Base-by-base conservation (phyloP, 345 rosid species). In the Lumnitzera racemosa region DNA sequence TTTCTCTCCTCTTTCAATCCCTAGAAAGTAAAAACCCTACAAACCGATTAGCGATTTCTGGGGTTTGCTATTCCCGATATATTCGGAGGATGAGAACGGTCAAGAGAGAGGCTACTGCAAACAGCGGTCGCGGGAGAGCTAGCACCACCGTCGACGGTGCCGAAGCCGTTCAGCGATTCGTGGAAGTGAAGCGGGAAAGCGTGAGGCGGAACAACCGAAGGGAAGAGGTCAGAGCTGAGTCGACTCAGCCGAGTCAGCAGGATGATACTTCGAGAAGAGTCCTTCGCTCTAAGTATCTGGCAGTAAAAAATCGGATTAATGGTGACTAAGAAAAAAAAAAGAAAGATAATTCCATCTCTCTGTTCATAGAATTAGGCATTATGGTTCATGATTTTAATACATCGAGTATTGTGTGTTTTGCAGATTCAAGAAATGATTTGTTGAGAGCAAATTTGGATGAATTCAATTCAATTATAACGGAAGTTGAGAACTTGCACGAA, bases 381-480 rank as follows among this genome's bases (percentile, higher is more conserved):
- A 27, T 2, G 31, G 31, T 27, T 27, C 31, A 48, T 47, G 20
- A 15, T 29, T 16, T 52, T 65, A 20, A 5, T 56, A 5, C 20
- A 15, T 7, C 7, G 4, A 41, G 66, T n/a, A 47, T 5, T 25
- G 43, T 57, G 12, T 0, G 52, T 41, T 50, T 60, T 57, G 47
- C 78, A 92, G 98, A 84, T 72, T 74, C 72, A 46, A 82, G 90
- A 63, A 94, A 94, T 61, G 87, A 90, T 65, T 68, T 90, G 41
- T 63, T 82, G 55, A 80, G 59, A 15, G 70, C 67, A 11, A 91
- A 78, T 66, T 94, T 96, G 0, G 73, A 78, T n/a, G 78, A 74
- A 76, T 90, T 94, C 62, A 56, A 59, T 16, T 53, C 76, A 23
- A 80, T 94, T 23, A 56, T 94, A 13, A 70, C 56, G 49, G 83